A percentile compares a stretch with the other conserved stretches of the same genome.
Conservation (phyloP, 805 yeast species). For the Jamesozyma spencerorum region DNA sequence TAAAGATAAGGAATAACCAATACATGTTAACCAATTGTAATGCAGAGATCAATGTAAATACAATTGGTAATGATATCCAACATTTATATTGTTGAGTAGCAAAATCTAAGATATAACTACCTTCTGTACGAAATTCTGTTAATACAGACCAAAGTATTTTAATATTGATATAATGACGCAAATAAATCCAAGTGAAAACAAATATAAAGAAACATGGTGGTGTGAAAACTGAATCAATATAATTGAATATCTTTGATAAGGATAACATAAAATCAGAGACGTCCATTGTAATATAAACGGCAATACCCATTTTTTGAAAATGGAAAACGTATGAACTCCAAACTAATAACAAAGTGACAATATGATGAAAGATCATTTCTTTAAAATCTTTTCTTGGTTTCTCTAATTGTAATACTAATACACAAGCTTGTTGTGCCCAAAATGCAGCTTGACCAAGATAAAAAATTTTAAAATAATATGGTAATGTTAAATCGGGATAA, state of each 20-base stretch:
- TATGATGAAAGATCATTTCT: slow-evolving; percentile 88
- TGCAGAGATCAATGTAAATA: slow-evolving; percentile 65
- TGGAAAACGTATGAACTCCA: slow-evolving; percentile 86
- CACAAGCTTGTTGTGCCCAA: slow-evolving; percentile 93
- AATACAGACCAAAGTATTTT: slow-evolving; percentile 73
- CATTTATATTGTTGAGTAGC: slow-evolving; percentile 92
- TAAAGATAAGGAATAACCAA: slow-evolving; percentile 77
- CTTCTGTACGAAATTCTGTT: slow-evolving; percentile 81
- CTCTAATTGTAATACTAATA: slow-evolving; percentile 75
- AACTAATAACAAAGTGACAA: slow-evolving; percentile 80
- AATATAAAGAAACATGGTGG: slow-evolving; percentile 64
- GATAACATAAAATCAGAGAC: slow-evolving; percentile 85
- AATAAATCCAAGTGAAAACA: slow-evolving; percentile 68
- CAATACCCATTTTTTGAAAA: slow-evolving; percentile 92
- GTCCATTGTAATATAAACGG: slow-evolving; percentile 91
- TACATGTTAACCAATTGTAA: slow-evolving; percentile 78
- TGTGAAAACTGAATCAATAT: slow-evolving; percentile 57
- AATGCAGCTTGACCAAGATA: slow-evolving; percentile 91
- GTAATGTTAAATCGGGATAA: slow-evolving; percentile 78
- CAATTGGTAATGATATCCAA: slow-evolving; percentile 88
- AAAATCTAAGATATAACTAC: slow-evolving; percentile 73
- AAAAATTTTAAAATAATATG: slow-evolving; percentile 61
- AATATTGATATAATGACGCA: slow-evolving; percentile 80
- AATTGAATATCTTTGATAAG: slow-evolving; percentile 75
- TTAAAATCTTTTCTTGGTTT: slow-evolving; percentile 90